Percentiles rank a stretch among this genome's conserved stretches.
Evolutionary conservation across 805 yeast species (phyloP).

Genomic region (Hanseniaspora guilliermondii): DNA sequence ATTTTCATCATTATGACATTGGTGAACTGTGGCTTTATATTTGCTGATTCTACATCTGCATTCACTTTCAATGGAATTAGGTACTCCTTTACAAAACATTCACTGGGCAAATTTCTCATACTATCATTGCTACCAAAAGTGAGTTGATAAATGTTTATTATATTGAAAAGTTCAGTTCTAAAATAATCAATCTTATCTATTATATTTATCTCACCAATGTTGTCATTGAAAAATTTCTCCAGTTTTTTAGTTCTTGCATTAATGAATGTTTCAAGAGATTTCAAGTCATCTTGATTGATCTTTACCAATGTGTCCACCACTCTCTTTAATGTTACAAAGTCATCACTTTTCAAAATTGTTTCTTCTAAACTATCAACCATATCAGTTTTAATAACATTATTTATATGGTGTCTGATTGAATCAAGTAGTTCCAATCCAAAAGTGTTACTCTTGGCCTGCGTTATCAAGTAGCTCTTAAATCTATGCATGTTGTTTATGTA

Average conservation of each 20-base stretch:
- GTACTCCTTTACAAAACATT: conserved; percentile 6
- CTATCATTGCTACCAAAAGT: conserved; percentile 16
- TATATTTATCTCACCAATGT: conserved; percentile 28
- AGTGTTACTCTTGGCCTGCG: conserved; percentile 23
- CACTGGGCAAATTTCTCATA: conserved; percentile 16
- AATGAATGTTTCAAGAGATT: conserved; percentile 52
- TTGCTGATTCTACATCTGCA: conserved; percentile 23
- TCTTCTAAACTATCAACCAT: conserved; percentile 64
- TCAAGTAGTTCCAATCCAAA: conserved; percentile 21
- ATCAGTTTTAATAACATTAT: conserved; percentile 29
- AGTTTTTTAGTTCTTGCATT: conserved; percentile 40
- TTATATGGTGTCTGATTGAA: conserved; percentile 23
- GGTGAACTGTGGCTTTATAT: conserved; percentile 16
- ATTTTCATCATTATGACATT: conserved; percentile 23
- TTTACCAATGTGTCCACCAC: conserved; percentile 7
- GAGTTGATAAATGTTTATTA: conserved; percentile 21
- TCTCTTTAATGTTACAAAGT: conserved; percentile 23
- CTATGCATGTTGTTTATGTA: conserved; percentile 49
- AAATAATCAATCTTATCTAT: conserved; percentile 73
- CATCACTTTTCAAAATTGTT: conserved; percentile 42
- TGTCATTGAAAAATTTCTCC: conserved; percentile 16
- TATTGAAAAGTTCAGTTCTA: conserved; percentile 45
- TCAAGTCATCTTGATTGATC: conserved; percentile 51
- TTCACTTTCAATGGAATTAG: neutral
- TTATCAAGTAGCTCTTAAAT: conserved; percentile 42